Percentiles rank a stretch among this genome's conserved stretches.
Evolutionary conservation across 371 early-diverging fungal species (phyloP).

Genomic region (Actinomucor elegans): DNA sequence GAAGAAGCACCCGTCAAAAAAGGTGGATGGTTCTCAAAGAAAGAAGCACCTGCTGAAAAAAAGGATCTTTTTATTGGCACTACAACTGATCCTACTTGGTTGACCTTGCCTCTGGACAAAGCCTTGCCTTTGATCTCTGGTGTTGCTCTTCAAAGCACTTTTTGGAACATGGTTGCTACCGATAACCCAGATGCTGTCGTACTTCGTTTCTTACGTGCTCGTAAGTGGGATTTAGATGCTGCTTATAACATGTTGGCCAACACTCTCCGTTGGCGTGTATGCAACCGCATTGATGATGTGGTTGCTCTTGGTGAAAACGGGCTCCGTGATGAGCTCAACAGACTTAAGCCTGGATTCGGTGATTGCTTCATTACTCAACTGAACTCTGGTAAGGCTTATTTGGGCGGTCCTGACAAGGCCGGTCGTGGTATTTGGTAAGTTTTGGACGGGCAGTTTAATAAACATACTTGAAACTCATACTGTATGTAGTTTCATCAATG

Average conservation of each 20-base stretch:
- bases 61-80: slow-evolving; percentile 53
- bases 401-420: slow-evolving; percentile 59
- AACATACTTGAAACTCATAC: too few relatives aligned
- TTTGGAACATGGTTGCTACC: slow-evolving; percentile 57
- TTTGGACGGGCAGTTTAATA: too few relatives aligned
- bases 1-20: slow-evolving; percentile 17
- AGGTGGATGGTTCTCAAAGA: slow-evolving; percentile 38
- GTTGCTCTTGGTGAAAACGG: slow-evolving; percentile 58
- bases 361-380: slow-evolving; percentile 47
- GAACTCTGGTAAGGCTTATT: slow-evolving; percentile 53
- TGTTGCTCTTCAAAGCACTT: slow-evolving; percentile 33
- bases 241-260: slow-evolving; percentile 64
- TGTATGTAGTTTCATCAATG: slow-evolving; percentile 60
- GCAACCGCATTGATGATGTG: slow-evolving; percentile 56
- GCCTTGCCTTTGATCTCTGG: slow-evolving; percentile 44
- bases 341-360: slow-evolving; percentile 43
- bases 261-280: slow-evolving; percentile 67
- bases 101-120: slow-evolving; percentile 35
- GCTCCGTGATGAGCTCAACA: slow-evolving; percentile 41
- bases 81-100: slow-evolving; percentile 44
- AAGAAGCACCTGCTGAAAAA: slow-evolving; percentile 30
- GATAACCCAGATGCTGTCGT: slow-evolving; percentile 71
- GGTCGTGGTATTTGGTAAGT: slow-evolving; percentile 61
- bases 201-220: slow-evolving; percentile 75
- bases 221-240: slow-evolving; percentile 74